Conservation (phyloP, 1,139 yeast genomes). For the Geotrichum bryndzae region DNA sequence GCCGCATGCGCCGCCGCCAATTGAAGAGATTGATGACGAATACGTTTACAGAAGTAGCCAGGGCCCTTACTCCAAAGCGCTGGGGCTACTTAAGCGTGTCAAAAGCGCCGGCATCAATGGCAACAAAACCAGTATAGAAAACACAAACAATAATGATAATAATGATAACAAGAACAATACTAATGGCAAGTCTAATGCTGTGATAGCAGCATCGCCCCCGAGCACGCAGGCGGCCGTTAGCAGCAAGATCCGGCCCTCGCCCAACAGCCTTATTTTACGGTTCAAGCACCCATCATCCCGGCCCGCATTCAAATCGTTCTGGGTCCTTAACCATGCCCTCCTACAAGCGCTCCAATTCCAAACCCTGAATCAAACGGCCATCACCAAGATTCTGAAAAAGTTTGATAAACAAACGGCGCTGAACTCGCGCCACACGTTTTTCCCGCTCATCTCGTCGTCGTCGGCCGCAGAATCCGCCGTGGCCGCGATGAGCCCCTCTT, state of each 20-base stretch:
- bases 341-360: conserved; percentile 58
- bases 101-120: not conserved
- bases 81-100: not conserved
- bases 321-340: conserved; percentile 49
- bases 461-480: not conserved
- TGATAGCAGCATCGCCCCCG: not conserved
- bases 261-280: conserved; percentile 32
- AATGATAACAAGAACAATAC: not conserved
- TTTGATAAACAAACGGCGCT: conserved; percentile 67
- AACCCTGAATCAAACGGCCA: conserved; percentile 56
- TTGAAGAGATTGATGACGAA: not conserved
- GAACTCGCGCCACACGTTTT: conserved; percentile 34
- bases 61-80: conserved; percentile 7
- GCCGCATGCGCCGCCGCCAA: not conserved
- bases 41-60: not conserved
- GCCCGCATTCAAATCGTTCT: conserved; percentile 46
- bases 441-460: conserved; percentile 22
- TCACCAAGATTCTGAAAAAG: conserved; percentile 62
- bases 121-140: not conserved
- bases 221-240: conserved; percentile 1
- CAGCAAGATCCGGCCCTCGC: conserved; percentile 6
- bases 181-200: not conserved
- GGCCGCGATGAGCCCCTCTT: not conserved
- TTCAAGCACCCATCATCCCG: conserved; percentile 49
- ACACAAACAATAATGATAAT: not conserved